Evolutionary conservation across 768 basidiomycete species (phyloP).

Genomic region (Phanerochaete sordida): DNA sequence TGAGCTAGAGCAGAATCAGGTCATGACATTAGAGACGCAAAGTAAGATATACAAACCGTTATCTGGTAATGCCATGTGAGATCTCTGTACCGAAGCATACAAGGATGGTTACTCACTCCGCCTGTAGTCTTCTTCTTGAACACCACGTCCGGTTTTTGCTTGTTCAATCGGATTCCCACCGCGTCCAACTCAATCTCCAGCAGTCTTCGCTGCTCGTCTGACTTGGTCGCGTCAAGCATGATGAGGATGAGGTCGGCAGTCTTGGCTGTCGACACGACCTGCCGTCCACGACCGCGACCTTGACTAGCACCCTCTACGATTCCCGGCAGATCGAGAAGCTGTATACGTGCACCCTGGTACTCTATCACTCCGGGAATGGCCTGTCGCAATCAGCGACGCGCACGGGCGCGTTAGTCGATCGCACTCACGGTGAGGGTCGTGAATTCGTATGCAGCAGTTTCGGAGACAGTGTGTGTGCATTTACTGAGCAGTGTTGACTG

Average conservation of each 20-base stretch:
- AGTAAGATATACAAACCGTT: slow-evolving; percentile 45
- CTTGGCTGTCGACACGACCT: slow-evolving; percentile 78
- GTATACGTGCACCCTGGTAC: slow-evolving; percentile 90
- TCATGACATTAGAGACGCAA: background rate
- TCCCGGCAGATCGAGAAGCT: slow-evolving; percentile 92
- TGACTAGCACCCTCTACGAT: slow-evolving; percentile 93
- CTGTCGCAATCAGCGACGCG: slow-evolving; percentile 29
- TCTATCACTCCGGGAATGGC: slow-evolving; percentile 98
- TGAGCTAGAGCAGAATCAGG: slow-evolving; percentile 48
- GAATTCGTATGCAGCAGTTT: slow-evolving; percentile 92
- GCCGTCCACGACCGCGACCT: slow-evolving; percentile 89
- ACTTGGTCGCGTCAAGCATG: slow-evolving; percentile 92
- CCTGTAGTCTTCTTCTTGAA: slow-evolving; percentile 93
- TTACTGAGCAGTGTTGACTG: slow-evolving; percentile 91
- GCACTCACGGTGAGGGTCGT: slow-evolving; percentile 77
- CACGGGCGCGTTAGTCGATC: background rate
- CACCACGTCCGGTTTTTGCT: slow-evolving; percentile 85
- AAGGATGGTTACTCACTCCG: slow-evolving; percentile 53
- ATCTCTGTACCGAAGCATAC: too few relatives aligned
- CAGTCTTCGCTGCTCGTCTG: slow-evolving; percentile 83
- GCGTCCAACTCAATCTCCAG: slow-evolving; percentile 94
- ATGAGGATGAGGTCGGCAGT: slow-evolving; percentile 80
- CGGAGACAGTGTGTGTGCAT: slow-evolving; percentile 86
- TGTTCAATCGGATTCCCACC: slow-evolving; percentile 94
- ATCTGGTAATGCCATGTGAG: too few relatives aligned